Evolutionary conservation across 2,329 filamentous ascomycete species (phyloP), one percentile per base, ranked within the genome.

Genomic region (Emydomyces testavorans): DNA sequence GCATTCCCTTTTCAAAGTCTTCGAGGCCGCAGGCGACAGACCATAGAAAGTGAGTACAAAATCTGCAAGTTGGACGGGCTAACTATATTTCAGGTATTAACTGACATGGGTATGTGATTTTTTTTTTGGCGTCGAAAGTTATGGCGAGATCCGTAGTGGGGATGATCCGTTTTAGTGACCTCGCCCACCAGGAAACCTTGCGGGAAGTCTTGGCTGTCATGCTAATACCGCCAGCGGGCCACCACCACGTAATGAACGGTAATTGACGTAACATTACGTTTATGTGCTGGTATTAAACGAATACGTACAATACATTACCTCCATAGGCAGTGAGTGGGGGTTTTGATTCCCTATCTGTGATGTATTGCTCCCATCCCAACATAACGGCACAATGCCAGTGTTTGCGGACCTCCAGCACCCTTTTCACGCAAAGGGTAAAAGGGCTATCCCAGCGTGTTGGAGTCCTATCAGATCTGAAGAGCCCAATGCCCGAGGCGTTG

Each of bases 121-220:
- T 15, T n/a, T 44, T 44, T 36, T 44, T 18, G 24, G 8, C 20
- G n/a, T 37, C 23, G 15, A 38, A 31, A 34, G 13, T 24, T 21
- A 47, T 40, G 45, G 35, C 45, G 36, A 40, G 45, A 40, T 40
- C 35, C 35, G 45, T 36, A 40, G 45, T 47, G 45, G 45, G 32
- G 45, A 35, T 16, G 31, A 15, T 16, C 29, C 31, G 20, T 36
- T n/a, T 18, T 35, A 43, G 29, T 18, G 15, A 36, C 8, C 34
- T 36, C 34, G 18, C 34, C 18, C 34, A 26, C 24, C 20, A 26
- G 13, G n/a, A 15, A 41, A 26, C 34, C 31, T 46, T 29, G 34
- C 8, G 8, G 8, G 7, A 2, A 3, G 45, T n/a, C 45, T 47
- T 47, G 45, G 45, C 45, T 23, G 40, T 47, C 36, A 47, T 47